Base-by-base conservation (phyloP, 495 filamentous ascomycete genomes). In the Elaphomyces granulatus region DNA sequence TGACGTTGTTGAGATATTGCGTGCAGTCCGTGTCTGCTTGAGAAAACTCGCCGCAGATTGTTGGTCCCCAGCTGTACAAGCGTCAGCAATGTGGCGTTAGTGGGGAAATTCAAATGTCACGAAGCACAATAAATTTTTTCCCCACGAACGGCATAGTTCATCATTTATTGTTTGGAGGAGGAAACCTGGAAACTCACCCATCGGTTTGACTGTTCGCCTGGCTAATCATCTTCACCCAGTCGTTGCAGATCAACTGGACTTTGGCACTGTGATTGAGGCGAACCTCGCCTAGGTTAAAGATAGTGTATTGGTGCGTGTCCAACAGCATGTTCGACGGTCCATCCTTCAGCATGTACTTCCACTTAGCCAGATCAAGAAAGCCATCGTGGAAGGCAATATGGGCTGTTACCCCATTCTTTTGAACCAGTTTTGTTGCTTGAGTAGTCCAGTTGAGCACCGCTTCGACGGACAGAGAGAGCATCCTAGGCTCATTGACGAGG, bases 1-100 rank as follows among this genome's bases (percentile, higher is more conserved):
- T 81, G 37, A 95, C 85, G 56, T 95, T 86, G 58, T 93, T 96
- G 43, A 99, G 71, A 51, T 87, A 77, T 46, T 70, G 45, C 2
- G 85, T 75, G 63, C 92, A 99, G 62, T 99, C 92, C 9, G 92
- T 96, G 54, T 99, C 92, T 32, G 92, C 88, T 68, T 96, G 90
- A 2, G 80, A 85, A 85, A 87, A 99, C 70, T 99, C 92, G 49
- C 88, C 92, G 55, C 88, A 84, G 38, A 96, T 77, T n/a, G 87
- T 95, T 3, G 90, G 90, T 0, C 92, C 92, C 68, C 87, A 99
- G 30, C 73, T 74, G 37, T 23, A 30, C 8, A 18, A 38, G n/a
- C n/a, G n/a, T n/a, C n/a, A n/a, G n/a, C n/a, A n/a, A n/a, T n/a
- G n/a, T n/a, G n/a, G n/a, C n/a, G n/a, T n/a, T n/a, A n/a, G n/a